phyloP scores from a whole-genome alignment of 106 monocot species.

The Dioscorea alata region DNA sequence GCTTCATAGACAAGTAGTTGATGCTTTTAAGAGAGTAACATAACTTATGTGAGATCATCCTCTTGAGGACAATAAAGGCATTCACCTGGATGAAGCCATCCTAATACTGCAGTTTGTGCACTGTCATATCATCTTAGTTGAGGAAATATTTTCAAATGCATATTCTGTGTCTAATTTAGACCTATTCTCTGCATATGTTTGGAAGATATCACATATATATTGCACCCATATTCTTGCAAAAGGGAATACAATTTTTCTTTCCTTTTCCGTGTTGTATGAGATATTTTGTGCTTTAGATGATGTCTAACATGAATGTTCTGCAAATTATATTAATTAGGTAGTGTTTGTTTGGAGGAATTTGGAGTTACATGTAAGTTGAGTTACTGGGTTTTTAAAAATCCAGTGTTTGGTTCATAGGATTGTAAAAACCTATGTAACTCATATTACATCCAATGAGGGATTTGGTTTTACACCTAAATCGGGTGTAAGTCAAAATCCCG shows the following conservation, averaged over 20 bases:
- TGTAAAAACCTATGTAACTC: no score
- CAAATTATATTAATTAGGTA: no score
- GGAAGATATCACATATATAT: neutral
- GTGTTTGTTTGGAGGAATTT: no score
- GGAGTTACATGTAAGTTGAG: no score
- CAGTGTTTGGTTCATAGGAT: no score
- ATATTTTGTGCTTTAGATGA: no score
- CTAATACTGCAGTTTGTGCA: neutral
- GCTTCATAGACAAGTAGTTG: conserved; percentile 69
- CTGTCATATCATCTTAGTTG: neutral
- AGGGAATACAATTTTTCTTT: neutral
- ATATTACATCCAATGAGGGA: no score
- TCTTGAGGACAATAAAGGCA: neutral
- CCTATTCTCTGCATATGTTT: neutral
- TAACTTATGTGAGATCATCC: conserved; percentile 1
- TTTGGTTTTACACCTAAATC: no score
- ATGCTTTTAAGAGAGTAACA: conserved; percentile 54
- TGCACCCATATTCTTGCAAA: neutral
- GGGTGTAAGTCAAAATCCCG: no score
- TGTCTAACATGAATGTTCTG: no score
- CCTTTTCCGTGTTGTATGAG: neutral
- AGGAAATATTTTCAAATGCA: neutral
- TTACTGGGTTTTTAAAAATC: no score
- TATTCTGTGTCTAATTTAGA: no score
- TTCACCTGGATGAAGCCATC: neutral